Percentiles rank a stretch among this genome's conserved stretches.
phyloP scores from a whole-genome alignment of 805 yeast genomes.

The Saccharomycopsis malanga region DNA sequence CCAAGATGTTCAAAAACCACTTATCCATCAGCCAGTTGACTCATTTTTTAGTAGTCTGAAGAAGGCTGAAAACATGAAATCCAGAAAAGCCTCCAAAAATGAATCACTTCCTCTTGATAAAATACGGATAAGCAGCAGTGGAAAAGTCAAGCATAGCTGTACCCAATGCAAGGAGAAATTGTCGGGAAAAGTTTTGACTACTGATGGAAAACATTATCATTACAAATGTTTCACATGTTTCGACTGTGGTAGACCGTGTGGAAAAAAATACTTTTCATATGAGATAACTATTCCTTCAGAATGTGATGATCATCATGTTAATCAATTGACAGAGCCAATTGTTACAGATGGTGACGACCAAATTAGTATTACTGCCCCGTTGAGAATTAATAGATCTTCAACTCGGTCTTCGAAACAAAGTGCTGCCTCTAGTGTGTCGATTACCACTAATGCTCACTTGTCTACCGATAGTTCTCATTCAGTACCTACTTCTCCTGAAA shows the following conservation, averaged over 20 bases:
- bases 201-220: conserved; percentile 72
- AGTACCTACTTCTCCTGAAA: conserved; percentile 4
- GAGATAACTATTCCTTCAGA: conserved; percentile 35
- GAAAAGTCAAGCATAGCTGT: no score
- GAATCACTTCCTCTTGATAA: no score
- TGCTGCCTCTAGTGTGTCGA: not conserved
- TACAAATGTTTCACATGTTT: conserved; percentile 80
- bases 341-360: no score
- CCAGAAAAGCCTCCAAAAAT: no score
- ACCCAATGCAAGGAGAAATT: not conserved
- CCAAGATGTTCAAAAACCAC: no score
- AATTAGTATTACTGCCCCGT: conserved; percentile 10
- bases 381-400: conserved; percentile 1
- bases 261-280: conserved; percentile 79
- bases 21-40: no score
- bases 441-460: not conserved
- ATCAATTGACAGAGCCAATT: no score
- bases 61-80: no score
- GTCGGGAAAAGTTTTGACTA: conserved; percentile 18
- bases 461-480: not conserved
- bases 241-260: conserved; percentile 76
- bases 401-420: not conserved
- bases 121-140: no score
- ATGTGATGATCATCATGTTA: no score
- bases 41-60: no score